A percentile compares a stretch with the other conserved stretches of the same genome.
phyloP scores from a whole-genome alignment of 768 basidiomycete species.

The Strobilomyces echinocephalus region DNA sequence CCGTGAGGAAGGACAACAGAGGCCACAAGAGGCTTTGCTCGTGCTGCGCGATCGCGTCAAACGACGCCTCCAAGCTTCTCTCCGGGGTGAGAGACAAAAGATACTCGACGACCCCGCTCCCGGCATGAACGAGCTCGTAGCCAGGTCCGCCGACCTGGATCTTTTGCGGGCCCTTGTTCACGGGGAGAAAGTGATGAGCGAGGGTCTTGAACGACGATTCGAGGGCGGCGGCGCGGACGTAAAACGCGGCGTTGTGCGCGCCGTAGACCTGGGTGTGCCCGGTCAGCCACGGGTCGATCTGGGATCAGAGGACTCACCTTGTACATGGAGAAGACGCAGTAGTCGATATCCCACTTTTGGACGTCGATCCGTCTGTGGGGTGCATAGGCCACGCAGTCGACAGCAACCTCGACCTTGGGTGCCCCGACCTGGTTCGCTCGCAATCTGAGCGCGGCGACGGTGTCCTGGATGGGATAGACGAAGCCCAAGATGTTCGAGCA shows the following conservation, averaged over 20 bases:
- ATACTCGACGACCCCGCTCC: constrained; percentile 34
- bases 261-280: constrained; percentile 56
- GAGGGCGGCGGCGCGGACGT: constrained; percentile 42
- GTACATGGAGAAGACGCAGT: constrained; percentile 66
- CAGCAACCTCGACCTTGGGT: constrained; percentile 57
- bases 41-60: constrained; percentile 40
- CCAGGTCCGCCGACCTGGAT: constrained; percentile 72
- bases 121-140: constrained; percentile 52
- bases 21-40: constrained; percentile 39
- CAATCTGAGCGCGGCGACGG: constrained; percentile 47
- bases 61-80: constrained; percentile 46
- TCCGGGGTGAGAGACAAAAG: constrained; percentile 54
- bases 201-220: constrained; percentile 50
- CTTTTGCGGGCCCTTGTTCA: constrained; percentile 47
- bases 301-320: constrained; percentile 43
- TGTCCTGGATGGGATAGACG: constrained; percentile 54
- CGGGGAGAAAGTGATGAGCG: constrained; percentile 65
- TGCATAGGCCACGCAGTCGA: constrained; percentile 79
- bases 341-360: constrained; percentile 73
- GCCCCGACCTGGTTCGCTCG: constrained; percentile 50
- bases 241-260: constrained; percentile 64
- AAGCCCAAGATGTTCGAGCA: constrained; percentile 75
- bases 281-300: not conserved
- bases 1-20: constrained; percentile 52
- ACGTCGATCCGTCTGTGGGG: constrained; percentile 72